These are phyloP conservation scores for Wickerhamiella vanderwaltii DNA, from an alignment of 805 yeast species.

Conservation along the genomic window DNA sequence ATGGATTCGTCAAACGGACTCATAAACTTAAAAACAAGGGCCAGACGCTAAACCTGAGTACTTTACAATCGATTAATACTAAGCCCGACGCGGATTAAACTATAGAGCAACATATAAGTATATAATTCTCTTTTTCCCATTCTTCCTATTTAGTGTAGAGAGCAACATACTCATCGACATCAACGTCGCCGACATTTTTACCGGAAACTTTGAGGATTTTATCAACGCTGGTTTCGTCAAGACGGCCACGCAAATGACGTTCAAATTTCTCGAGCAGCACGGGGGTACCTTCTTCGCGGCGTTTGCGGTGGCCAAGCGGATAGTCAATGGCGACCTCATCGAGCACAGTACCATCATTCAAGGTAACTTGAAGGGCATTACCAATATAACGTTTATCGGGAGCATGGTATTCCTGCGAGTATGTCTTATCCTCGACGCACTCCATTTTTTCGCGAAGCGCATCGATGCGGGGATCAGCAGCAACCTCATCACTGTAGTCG, in stretches of 20 bases:
- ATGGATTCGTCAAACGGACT: constrained; percentile 36
- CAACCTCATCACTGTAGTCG: constrained; percentile 42
- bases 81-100: too few relatives aligned
- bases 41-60: neutral
- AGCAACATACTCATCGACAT: constrained; percentile 39
- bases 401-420: constrained; percentile 42
- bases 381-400: constrained; percentile 48
- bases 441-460: constrained; percentile 41
- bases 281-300: constrained; percentile 51
- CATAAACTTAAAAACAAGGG: constrained; percentile 18
- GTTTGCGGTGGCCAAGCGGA: constrained; percentile 47
- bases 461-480: constrained; percentile 42
- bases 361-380: constrained; percentile 39
- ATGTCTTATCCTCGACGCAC: constrained; percentile 39
- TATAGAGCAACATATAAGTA: too few relatives aligned
- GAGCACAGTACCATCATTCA: constrained; percentile 42
- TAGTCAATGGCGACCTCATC: constrained; percentile 43
- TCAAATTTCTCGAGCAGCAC: constrained; percentile 40
- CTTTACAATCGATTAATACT: constrained; percentile 1
- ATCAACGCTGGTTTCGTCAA: constrained; percentile 30
- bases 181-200: constrained; percentile 31
- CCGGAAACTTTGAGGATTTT: constrained; percentile 30
- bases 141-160: constrained; percentile 31
- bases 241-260: constrained; percentile 39
- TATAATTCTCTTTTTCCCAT: too few relatives aligned